These are phyloP conservation scores for Candida namnaoensis DNA, from an alignment of 805 yeast species.

Conservation along the genomic window DNA sequence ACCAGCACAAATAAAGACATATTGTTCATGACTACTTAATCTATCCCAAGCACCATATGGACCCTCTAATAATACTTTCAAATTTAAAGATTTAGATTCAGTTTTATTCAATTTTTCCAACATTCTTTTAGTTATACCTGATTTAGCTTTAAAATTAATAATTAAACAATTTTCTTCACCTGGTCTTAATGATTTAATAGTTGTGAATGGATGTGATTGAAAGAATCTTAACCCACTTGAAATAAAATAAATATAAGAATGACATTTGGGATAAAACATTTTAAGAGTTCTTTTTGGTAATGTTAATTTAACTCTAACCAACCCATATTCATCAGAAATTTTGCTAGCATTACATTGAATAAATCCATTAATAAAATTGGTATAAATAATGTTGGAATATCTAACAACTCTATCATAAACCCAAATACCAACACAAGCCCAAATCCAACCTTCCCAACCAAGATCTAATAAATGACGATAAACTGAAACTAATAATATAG, in stretches of 20 bases:
- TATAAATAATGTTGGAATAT: conserved; percentile 38
- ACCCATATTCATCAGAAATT: conserved; percentile 14
- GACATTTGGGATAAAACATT: conserved; percentile 40
- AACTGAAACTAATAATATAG: conserved; percentile 41
- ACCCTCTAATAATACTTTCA: conserved; percentile 45
- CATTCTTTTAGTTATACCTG: conserved; percentile 46
- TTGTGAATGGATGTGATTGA: conserved; percentile 71
- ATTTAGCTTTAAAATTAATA: conserved; percentile 39
- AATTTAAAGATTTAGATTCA: conserved; percentile 20
- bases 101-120: conserved; percentile 22
- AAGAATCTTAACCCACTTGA: conserved; percentile 29
- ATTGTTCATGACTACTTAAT: conserved; percentile 26
- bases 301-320: conserved; percentile 30
- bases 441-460: conserved; percentile 43
- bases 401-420: conserved; percentile 54
- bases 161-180: conserved; percentile 21
- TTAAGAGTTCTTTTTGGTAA: conserved; percentile 36
- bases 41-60: conserved; percentile 46
- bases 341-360: conserved; percentile 36
- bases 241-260: conserved; percentile 48
- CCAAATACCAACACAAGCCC: conserved; percentile 61
- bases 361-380: conserved; percentile 63
- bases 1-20: conserved; percentile 39
- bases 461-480: conserved; percentile 52
- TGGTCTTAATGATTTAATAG: conserved; percentile 30